Evolutionary conservation across 2,329 filamentous ascomycete genomes (phyloP).

Genomic region (Aspergillus sp.): DNA sequence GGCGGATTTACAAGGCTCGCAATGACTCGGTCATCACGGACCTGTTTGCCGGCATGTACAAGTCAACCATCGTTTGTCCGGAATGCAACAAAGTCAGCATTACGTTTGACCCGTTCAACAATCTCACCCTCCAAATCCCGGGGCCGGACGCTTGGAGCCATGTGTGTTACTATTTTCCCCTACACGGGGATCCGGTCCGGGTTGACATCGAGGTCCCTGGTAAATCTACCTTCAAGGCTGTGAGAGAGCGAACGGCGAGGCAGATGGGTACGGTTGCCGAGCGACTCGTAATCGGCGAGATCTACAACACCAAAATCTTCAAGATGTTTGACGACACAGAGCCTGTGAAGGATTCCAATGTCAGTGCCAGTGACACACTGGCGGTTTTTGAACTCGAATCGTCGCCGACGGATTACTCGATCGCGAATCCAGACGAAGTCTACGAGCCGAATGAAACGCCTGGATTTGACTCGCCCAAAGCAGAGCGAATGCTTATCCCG

Average conservation of each 20-base stretch:
- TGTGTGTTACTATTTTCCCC: conserved; percentile 65
- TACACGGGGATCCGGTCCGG: conserved; percentile 59
- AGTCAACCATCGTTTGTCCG: conserved; percentile 90
- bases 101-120: conserved; percentile 96
- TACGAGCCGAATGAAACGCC: conserved; percentile 32
- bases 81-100: conserved; percentile 92
- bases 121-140: conserved; percentile 81
- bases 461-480: conserved; percentile 33
- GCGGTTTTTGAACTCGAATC: conserved; percentile 70
- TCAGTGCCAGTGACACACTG: conserved; percentile 53
- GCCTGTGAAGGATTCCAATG: conserved; percentile 60
- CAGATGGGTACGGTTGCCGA: conserved; percentile 42
- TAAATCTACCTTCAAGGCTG: conserved; percentile 49
- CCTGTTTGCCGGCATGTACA: conserved; percentile 95
- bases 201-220: conserved; percentile 70
- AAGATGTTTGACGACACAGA: conserved; percentile 67
- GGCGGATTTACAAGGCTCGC: conserved; percentile 81
- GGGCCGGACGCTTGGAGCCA: conserved; percentile 74
- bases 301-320: conserved; percentile 77
- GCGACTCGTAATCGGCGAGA: conserved; percentile 70
- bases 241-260: conserved; percentile 45
- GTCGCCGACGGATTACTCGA: conserved; percentile 70
- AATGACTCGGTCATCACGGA: conserved; percentile 95
- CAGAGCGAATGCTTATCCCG: conserved; percentile 39
- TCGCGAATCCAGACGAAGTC: too few species aligned